Evolutionary conservation across 1,284 basidiomycete species (phyloP).

Genomic region (Cutaneotrichosporon sp.): DNA sequence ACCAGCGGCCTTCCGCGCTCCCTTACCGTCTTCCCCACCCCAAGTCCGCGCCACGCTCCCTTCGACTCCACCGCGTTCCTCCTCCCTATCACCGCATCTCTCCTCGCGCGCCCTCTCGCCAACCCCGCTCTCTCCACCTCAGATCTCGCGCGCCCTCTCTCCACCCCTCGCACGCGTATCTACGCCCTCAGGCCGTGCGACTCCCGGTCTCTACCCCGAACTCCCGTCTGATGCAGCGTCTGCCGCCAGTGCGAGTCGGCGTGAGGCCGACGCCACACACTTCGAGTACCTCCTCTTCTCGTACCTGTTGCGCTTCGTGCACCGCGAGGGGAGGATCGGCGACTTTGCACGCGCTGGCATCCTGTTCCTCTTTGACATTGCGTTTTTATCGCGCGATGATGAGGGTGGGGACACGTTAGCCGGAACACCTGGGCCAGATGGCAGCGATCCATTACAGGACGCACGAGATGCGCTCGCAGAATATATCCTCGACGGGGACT

Average conservation of each 20-base stretch:
- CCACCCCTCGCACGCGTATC: background rate
- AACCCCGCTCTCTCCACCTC: background rate
- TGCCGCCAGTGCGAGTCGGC: constrained; percentile 55
- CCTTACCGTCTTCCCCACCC: background rate
- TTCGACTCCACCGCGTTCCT: background rate
- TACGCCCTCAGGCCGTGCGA: background rate
- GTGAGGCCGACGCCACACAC: constrained; percentile 48
- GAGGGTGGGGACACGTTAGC: constrained; percentile 37
- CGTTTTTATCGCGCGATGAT: constrained; percentile 62
- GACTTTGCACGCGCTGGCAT: constrained; percentile 91
- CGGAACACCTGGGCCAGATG: constrained; percentile 30
- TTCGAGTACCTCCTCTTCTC: constrained; percentile 94
- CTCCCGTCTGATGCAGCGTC: constrained; percentile 53
- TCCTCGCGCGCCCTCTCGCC: constrained; percentile 26
- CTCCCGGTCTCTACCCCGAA: background rate
- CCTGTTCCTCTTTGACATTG: constrained; percentile 89
- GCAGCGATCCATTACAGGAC: constrained; percentile 69
- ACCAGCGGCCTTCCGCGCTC: background rate
- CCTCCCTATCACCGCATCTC: background rate
- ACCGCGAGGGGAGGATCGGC: constrained; percentile 89
- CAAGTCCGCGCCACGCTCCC: background rate
- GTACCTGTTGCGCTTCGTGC: constrained; percentile 90
- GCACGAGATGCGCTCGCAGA: constrained; percentile 82
- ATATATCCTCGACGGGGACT: constrained; percentile 92
- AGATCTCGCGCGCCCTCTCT: constrained; percentile 1